Percentiles rank a stretch among this genome's conserved stretches.
These are phyloP conservation scores for Carallia brachiata DNA, from an alignment of 345 rosid species.

Conservation along the genomic window DNA sequence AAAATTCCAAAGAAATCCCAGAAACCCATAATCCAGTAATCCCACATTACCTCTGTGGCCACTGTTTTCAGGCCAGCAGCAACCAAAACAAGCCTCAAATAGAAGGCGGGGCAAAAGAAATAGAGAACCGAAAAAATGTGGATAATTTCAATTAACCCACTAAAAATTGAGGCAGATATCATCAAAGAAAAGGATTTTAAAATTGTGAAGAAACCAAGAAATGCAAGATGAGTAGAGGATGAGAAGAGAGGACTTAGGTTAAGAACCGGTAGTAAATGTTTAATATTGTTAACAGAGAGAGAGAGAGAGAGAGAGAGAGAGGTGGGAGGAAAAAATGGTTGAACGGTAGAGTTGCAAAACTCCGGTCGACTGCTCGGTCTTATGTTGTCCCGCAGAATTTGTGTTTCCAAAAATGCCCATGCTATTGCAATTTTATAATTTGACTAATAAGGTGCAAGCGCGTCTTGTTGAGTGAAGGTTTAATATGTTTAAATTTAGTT, in stretches of 20 bases:
- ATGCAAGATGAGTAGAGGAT: not conserved
- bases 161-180: slow-evolving; percentile 4
- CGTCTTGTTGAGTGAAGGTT: no score
- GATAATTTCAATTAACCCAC: slow-evolving; percentile 18
- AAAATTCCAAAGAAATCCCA: no score
- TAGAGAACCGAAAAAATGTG: not conserved
- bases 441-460: no score
- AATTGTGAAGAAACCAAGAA: not conserved
- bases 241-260: slow-evolving; percentile 32
- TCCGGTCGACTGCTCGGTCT: slow-evolving; percentile 26
- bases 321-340: not conserved
- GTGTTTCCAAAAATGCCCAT: slow-evolving; percentile 12
- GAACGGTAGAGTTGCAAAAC: slow-evolving; percentile 27
- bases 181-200: not conserved
- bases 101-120: not conserved
- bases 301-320: not conserved
- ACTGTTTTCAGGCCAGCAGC: no score
- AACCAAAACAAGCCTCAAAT: no score
- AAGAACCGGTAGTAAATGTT: slow-evolving; percentile 29
- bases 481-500: no score
- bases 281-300: not conserved
- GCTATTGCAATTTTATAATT: not conserved
- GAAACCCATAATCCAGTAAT: no score
- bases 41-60: no score
- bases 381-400: slow-evolving; percentile 28